phyloP scores from a whole-genome alignment of 2,329 filamentous ascomycete species.

The Scytalidium lignicola region DNA sequence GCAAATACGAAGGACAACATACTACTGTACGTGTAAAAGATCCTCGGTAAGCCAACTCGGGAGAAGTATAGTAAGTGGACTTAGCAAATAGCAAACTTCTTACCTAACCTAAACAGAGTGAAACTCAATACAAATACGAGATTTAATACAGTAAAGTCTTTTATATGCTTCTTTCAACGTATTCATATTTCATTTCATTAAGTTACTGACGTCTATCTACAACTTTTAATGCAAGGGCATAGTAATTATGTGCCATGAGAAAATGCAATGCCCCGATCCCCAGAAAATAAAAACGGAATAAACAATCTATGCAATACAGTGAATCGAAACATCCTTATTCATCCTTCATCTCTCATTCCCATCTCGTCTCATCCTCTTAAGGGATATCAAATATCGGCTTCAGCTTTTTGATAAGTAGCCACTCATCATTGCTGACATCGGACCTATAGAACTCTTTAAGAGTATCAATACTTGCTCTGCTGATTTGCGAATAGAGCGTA shows the following conservation, averaged over 20 bases:
- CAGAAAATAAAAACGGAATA: not conserved
- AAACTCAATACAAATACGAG: too few relatives aligned
- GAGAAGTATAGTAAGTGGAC: too few relatives aligned
- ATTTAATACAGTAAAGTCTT: too few relatives aligned
- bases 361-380: slow-evolving; percentile 1
- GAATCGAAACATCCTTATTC: not conserved
- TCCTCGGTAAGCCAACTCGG: too few relatives aligned
- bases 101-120: too few relatives aligned
- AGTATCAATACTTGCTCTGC: slow-evolving; percentile 82
- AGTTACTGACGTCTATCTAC: not conserved
- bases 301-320: not conserved
- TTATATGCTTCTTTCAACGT: too few relatives aligned
- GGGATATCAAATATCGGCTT: slow-evolving; percentile 88
- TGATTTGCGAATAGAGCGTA: slow-evolving; percentile 80
- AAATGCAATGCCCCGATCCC: not conserved
- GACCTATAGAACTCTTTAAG: slow-evolving; percentile 92
- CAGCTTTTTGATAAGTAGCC: slow-evolving; percentile 89
- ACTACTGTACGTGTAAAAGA: too few relatives aligned
- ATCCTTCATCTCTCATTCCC: not conserved
- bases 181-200: too few relatives aligned
- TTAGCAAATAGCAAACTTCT: too few relatives aligned
- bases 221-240: not conserved
- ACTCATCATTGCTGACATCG: slow-evolving; percentile 88
- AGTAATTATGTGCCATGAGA: not conserved
- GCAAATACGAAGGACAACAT: too few relatives aligned